Percentiles rank a stretch among this genome's conserved stretches.
These are phyloP conservation scores for Ogataea glucozyma DNA, from an alignment of 805 yeast genomes.

Conservation along the genomic window DNA sequence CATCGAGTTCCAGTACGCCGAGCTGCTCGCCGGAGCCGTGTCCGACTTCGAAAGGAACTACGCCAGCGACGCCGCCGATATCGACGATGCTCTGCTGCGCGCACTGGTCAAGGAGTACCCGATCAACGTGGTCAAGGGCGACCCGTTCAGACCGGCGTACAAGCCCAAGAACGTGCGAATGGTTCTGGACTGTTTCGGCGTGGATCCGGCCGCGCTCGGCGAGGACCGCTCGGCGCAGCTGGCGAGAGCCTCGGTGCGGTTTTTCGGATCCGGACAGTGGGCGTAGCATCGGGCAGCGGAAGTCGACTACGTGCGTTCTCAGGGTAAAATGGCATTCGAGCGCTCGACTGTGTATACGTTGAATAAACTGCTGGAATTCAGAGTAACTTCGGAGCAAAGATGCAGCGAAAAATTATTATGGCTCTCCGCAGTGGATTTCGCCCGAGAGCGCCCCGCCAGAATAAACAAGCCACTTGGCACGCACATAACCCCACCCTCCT, in stretches of 20 bases:
- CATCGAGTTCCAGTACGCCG: conserved; percentile 6
- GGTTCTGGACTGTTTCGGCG: conserved; percentile 1
- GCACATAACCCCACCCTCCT: no score
- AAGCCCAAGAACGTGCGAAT: conserved; percentile 2
- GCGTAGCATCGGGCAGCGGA: no score
- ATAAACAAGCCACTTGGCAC: no score
- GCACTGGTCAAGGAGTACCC: conserved; percentile 1
- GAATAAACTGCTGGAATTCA: no score
- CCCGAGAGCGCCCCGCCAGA: no score
- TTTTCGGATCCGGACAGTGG: background rate
- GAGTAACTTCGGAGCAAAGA: no score
- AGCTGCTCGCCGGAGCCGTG: background rate
- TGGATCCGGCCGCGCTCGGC: background rate
- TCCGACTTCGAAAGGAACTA: background rate
- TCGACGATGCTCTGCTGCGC: background rate
- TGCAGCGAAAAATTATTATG: no score
- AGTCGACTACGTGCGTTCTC: background rate
- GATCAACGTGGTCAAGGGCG: background rate
- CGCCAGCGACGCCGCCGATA: background rate
- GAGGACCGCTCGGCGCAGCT: background rate
- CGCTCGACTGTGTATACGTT: no score
- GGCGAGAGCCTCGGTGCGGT: background rate
- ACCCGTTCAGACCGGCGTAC: conserved; percentile 1
- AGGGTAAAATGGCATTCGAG: no score
- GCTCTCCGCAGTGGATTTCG: no score